Conservation (phyloP, 2,329 filamentous ascomycete species). For the Botryotinia calthae region DNA sequence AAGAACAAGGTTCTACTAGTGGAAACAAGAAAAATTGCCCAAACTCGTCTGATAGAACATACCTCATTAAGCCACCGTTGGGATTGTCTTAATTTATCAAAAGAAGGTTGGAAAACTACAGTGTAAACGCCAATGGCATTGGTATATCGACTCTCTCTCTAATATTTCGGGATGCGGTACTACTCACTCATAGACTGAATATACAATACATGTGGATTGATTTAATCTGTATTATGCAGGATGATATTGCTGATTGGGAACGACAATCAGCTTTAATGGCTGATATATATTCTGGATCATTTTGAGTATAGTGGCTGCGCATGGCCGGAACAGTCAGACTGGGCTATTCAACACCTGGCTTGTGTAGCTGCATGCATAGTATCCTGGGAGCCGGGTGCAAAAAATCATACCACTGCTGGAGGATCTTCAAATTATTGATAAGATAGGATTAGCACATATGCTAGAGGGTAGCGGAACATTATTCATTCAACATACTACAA, state of each 20-base stretch:
- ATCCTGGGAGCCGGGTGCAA: neutral
- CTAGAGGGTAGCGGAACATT: neutral
- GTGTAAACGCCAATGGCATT: neutral
- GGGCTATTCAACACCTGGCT: neutral
- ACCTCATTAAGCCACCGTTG: neutral
- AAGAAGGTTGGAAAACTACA: neutral
- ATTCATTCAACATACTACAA: neutral
- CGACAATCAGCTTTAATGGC: neutral
- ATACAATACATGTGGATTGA: slow-evolving; percentile 15
- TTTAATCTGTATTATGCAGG: slow-evolving; percentile 11
- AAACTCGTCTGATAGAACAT: neutral
- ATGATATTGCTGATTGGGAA: neutral
- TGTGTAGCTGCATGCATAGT: neutral
- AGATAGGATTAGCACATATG: neutral
- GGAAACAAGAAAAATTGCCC: neutral
- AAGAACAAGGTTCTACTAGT: neutral
- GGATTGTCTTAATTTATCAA: neutral
- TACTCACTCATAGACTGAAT: neutral
- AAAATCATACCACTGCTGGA: neutral
- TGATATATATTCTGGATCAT: neutral
- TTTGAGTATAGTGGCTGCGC: neutral
- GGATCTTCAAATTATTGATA: neutral
- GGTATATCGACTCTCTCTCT: neutral
- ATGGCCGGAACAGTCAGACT: neutral
- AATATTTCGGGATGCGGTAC: neutral